A percentile compares a stretch with the other conserved stretches of the same genome.
Conservation (phyloP, 257 asterid genomes). For the Nicotiana paniculata region DNA sequence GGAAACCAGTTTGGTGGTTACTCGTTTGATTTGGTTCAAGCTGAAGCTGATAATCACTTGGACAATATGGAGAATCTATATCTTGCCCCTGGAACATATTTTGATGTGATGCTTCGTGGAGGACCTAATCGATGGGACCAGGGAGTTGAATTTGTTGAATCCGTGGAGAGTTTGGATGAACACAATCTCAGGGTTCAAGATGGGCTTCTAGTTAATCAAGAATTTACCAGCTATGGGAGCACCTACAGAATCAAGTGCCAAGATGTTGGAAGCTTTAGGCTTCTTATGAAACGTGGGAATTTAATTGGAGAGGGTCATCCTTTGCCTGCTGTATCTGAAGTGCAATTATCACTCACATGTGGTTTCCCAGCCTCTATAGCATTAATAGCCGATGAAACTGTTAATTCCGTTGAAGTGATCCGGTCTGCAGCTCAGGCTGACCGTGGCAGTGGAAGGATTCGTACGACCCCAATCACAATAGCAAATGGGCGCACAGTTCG, state of each 20-base stretch:
- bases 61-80: conserved; percentile 46
- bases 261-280: conserved; percentile 55
- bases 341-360: conserved; percentile 50
- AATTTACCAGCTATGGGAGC: conserved; percentile 37
- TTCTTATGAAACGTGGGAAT: conserved; percentile 75
- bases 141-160: conserved; percentile 62
- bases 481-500: conserved; percentile 84
- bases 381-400: conserved; percentile 62
- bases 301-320: conserved; percentile 66
- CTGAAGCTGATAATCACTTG: conserved; percentile 40
- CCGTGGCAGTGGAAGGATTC: conserved; percentile 54
- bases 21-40: conserved; percentile 47
- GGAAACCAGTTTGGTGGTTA: conserved; percentile 96
- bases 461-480: conserved; percentile 57
- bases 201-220: conserved; percentile 26
- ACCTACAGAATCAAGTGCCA: conserved; percentile 63
- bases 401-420: conserved; percentile 46
- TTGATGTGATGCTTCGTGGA: conserved; percentile 71
- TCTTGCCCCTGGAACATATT: conserved; percentile 69
- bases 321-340: conserved; percentile 75
- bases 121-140: conserved; percentile 84
- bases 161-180: conserved; percentile 40
- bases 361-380: conserved; percentile 67
- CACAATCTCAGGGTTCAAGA: conserved; percentile 25
- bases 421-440: conserved; percentile 62